A percentile compares a stretch with the other conserved stretches of the same genome.
Evolutionary conservation across 192 early-diverging fungal species (phyloP).

Genomic region (Kickxella alabastrina): DNA sequence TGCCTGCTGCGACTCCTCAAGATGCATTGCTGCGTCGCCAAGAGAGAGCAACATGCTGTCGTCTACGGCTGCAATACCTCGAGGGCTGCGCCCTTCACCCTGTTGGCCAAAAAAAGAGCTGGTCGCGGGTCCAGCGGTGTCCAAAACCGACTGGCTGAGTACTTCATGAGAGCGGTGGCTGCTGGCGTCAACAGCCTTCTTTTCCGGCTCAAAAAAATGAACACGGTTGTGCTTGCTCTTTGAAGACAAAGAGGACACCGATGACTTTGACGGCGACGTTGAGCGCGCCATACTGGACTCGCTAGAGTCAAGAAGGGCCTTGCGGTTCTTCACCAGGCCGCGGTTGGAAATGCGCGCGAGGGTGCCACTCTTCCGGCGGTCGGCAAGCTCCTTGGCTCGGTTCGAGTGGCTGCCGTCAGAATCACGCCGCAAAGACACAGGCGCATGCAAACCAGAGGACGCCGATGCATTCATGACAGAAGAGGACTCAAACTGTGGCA

Average conservation of each 20-base stretch:
- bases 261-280: slow-evolving; percentile 1
- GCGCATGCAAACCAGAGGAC: slow-evolving; percentile 2
- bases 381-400: slow-evolving; percentile 34
- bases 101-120: slow-evolving; percentile 41
- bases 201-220: slow-evolving; percentile 14
- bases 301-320: slow-evolving; percentile 32
- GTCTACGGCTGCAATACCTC: slow-evolving; percentile 12
- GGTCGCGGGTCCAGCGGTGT: neutral
- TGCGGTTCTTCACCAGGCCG: slow-evolving; percentile 40
- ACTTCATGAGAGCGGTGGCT: neutral
- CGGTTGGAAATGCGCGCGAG: slow-evolving; percentile 45
- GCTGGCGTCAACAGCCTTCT: neutral
- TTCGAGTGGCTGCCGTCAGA: slow-evolving; percentile 26
- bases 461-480: too few species aligned
- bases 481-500: neutral
- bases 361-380: slow-evolving; percentile 50
- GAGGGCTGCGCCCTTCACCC: slow-evolving; percentile 39
- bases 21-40: slow-evolving; percentile 19
- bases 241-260: slow-evolving; percentile 5
- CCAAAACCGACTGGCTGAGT: neutral
- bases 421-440: slow-evolving; percentile 13
- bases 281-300: slow-evolving; percentile 6
- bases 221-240: slow-evolving; percentile 7
- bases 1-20: slow-evolving; percentile 29
- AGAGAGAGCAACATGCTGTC: slow-evolving; percentile 17